Evolutionary conservation across 106 monocot species (phyloP).

Genomic region (Gastrodia elata): DNA sequence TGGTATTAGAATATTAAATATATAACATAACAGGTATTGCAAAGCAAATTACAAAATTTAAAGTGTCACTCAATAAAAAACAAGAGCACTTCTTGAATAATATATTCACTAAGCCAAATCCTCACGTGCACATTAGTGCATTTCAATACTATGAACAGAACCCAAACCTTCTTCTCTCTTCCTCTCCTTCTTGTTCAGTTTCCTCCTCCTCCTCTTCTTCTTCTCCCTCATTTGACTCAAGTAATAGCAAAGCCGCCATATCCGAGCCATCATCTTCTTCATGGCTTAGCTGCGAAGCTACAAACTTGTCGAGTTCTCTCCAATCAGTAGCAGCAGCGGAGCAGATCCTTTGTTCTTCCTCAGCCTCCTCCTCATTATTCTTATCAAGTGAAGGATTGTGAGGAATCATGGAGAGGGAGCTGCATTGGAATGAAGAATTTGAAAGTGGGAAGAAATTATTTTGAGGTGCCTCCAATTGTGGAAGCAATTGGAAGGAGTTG

Average conservation of each 20-base stretch:
- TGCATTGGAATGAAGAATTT: constrained; percentile 6
- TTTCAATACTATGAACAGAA: neutral
- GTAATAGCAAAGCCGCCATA: neutral
- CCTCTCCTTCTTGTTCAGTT: no score
- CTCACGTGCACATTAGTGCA: no score
- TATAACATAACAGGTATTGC: no score
- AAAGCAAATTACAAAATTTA: no score
- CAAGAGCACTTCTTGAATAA: no score
- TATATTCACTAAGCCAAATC: no score
- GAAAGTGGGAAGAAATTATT: constrained; percentile 16
- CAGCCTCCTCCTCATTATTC: constrained; percentile 19
- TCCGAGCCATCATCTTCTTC: neutral
- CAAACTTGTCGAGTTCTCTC: constrained; percentile 80
- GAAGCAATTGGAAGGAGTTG: constrained; percentile 51
- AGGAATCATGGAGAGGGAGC: neutral
- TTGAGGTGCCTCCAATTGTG: constrained; percentile 61
- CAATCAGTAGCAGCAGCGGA: constrained; percentile 43
- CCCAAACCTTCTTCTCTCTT: neutral
- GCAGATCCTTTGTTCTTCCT: no score
- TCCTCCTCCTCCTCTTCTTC: neutral
- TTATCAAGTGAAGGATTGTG: neutral
- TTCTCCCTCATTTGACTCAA: constrained; percentile 2
- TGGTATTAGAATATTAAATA: no score
- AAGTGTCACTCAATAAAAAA: no score
- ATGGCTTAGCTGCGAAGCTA: constrained; percentile 71